Conservation (phyloP, 2,329 filamentous ascomycete genomes). For the Trichoderma sp. region DNA sequence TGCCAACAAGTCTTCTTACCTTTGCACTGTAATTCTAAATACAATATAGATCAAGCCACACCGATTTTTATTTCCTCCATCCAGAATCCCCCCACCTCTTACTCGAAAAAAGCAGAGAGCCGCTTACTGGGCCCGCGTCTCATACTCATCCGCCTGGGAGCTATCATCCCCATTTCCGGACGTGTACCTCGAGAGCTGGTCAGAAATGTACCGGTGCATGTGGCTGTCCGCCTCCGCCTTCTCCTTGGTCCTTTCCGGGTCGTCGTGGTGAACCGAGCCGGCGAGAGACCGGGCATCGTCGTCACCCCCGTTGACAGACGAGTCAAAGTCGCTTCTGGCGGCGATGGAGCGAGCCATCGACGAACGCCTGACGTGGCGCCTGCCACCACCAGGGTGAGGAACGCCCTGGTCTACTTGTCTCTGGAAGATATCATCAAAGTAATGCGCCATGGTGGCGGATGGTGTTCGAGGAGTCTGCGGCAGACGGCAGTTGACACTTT, state of each 20-base stretch:
- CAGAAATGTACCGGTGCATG: slow-evolving; percentile 75
- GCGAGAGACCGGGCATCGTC: slow-evolving; percentile 35
- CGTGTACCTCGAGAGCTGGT: slow-evolving; percentile 71
- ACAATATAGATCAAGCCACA: not conserved
- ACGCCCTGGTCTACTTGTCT: slow-evolving; percentile 38
- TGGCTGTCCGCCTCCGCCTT: slow-evolving; percentile 61
- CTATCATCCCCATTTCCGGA: slow-evolving; percentile 26
- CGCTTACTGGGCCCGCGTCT: slow-evolving; percentile 36
- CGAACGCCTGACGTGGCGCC: slow-evolving; percentile 65
- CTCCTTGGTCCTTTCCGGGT: slow-evolving; percentile 45
- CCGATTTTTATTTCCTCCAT: not conserved
- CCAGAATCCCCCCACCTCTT: not conserved
- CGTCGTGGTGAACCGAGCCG: slow-evolving; percentile 34
- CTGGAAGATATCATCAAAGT: slow-evolving; percentile 86
- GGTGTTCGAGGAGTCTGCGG: slow-evolving; percentile 92
- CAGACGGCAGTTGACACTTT: slow-evolving; percentile 79
- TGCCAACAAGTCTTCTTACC: not conserved
- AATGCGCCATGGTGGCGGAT: slow-evolving; percentile 77
- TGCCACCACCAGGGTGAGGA: slow-evolving; percentile 37
- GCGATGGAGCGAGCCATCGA: slow-evolving; percentile 83
- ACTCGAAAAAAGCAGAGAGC: not conserved
- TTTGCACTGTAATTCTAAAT: not conserved
- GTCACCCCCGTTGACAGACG: slow-evolving; percentile 46
- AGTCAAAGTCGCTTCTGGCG: slow-evolving; percentile 73
- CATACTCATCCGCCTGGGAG: slow-evolving; percentile 44